Evolutionary conservation across 164 flowering plant species (phyloP).

Genomic region (Platanus orientalis): DNA sequence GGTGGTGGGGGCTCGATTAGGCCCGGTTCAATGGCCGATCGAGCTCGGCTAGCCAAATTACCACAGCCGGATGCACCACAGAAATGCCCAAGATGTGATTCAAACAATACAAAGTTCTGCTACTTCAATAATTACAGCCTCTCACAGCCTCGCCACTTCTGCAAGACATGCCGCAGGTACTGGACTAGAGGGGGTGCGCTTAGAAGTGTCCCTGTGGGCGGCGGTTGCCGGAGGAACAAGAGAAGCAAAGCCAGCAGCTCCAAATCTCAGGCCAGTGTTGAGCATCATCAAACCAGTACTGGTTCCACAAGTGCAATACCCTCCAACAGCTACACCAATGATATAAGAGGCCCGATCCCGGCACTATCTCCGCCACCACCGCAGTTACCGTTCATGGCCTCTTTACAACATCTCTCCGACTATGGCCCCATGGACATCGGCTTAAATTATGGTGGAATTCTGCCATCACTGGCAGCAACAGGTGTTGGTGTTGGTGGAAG

Average conservation of each 20-base stretch:
- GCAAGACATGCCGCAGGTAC: constrained; percentile 62
- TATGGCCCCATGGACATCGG: constrained; percentile 29
- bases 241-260: constrained; percentile 30
- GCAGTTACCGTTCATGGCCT: constrained; percentile 40
- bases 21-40: constrained; percentile 65
- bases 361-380: constrained; percentile 19
- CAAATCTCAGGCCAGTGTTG: constrained; percentile 23
- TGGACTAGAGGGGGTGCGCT: constrained; percentile 73
- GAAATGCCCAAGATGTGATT: constrained; percentile 63
- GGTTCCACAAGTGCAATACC: constrained; percentile 22
- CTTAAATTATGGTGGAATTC: constrained; percentile 32
- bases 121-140: constrained; percentile 60
- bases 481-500: constrained; percentile 8
- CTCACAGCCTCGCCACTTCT: constrained; percentile 67
- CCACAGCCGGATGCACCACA: constrained; percentile 56
- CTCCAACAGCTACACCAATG: constrained; percentile 25
- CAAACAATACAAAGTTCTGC: constrained; percentile 55
- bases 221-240: constrained; percentile 58
- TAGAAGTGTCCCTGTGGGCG: constrained; percentile 64
- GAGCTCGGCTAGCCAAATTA: constrained; percentile 56
- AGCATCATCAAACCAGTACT: constrained; percentile 17
- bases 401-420: constrained; percentile 36
- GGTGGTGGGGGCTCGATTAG: constrained; percentile 53
- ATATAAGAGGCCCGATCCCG: constrained; percentile 25
- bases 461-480: constrained; percentile 6